Conservation (phyloP, 2,329 filamentous ascomycete genomes). For the Xylaria sp. region DNA sequence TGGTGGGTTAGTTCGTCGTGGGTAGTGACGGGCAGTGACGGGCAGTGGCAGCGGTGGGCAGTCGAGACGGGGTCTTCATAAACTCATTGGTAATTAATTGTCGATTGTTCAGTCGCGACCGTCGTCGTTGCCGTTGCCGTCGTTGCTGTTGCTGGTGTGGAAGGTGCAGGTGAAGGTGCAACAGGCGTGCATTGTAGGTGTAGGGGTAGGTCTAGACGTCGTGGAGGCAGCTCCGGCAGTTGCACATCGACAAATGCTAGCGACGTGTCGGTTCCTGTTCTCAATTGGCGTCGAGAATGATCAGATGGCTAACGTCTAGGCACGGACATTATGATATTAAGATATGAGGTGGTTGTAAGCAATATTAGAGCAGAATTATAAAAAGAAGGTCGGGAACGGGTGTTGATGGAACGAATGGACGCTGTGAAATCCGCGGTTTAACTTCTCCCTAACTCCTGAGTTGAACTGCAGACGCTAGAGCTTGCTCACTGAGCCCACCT, state of each 20-base stretch:
- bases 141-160: neutral
- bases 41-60: neutral
- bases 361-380: neutral
- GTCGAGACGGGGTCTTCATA: neutral
- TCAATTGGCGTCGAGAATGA: neutral
- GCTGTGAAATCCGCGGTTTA: neutral
- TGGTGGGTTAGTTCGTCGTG: neutral
- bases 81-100: neutral
- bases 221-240: neutral
- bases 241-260: neutral
- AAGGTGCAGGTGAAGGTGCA: neutral
- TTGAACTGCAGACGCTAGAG: neutral
- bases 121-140: neutral
- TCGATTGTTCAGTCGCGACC: neutral
- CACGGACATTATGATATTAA: neutral
- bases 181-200: neutral
- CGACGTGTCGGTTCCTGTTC: neutral
- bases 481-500: neutral
- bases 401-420: neutral
- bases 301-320: neutral
- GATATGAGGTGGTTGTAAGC: neutral
- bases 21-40: neutral
- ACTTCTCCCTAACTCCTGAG: neutral
- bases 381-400: neutral
- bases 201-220: neutral